A percentile compares a stretch with the other conserved stretches of the same genome.
phyloP scores from a whole-genome alignment of 768 basidiomycete genomes.

The Guyanaporus albipodus region DNA sequence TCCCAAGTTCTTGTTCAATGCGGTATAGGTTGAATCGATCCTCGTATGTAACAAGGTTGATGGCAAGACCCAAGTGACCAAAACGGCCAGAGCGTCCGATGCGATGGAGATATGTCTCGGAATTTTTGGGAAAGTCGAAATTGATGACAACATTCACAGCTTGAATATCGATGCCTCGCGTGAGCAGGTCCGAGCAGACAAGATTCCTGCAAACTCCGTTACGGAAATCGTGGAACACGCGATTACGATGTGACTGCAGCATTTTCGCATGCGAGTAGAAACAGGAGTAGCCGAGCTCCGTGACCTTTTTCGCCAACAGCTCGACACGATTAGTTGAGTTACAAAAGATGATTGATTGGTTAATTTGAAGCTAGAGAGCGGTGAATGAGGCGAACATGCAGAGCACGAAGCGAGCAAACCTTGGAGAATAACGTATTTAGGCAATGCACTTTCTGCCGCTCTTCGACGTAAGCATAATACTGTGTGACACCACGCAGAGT shows the following conservation, averaged over 20 bases:
- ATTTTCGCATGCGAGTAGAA: constrained; percentile 99
- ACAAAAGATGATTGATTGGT: constrained; percentile 99
- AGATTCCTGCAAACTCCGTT: constrained; percentile 98
- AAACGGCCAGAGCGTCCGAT: constrained; percentile 98
- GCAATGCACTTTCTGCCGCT: constrained; percentile 99
- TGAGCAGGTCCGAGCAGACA: constrained; percentile 96
- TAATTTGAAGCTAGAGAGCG: constrained; percentile 87
- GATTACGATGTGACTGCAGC: constrained; percentile 97
- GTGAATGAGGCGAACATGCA: constrained; percentile 4
- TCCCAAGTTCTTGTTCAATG: constrained; percentile 98
- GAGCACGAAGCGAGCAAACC: constrained; percentile 38
- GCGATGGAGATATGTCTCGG: constrained; percentile 97
- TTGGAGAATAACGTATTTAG: constrained; percentile 99
- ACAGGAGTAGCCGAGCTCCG: constrained; percentile 98
- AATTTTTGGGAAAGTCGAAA: constrained; percentile 99
- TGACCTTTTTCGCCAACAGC: constrained; percentile 98
- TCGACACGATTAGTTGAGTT: constrained; percentile 99
- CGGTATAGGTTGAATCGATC: constrained; percentile 97
- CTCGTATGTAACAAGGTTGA: constrained; percentile 97
- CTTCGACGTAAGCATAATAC: constrained; percentile 99
- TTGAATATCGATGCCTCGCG: constrained; percentile 99
- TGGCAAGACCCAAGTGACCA: constrained; percentile 94
- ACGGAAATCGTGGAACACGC: constrained; percentile 99
- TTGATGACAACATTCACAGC: constrained; percentile 99
- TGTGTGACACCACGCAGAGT: constrained; percentile 98